Evolutionary conservation across 2,329 filamentous ascomycete species (phyloP).

Genomic region (Chlorencoelia australis): DNA sequence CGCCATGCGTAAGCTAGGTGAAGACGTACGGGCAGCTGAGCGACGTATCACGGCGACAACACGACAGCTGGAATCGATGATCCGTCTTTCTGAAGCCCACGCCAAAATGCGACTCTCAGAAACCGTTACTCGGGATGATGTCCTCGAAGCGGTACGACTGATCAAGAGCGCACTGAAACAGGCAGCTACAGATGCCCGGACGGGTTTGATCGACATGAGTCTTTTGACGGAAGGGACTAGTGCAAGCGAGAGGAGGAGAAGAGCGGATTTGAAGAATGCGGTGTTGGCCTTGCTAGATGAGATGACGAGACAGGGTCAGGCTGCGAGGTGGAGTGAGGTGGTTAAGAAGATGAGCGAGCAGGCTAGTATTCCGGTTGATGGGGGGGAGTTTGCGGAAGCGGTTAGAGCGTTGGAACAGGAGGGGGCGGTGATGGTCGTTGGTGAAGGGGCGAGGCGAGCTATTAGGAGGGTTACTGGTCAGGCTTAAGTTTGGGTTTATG

Average conservation of each 20-base stretch:
- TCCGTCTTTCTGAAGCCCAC: slow-evolving; percentile 89
- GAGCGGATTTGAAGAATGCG: slow-evolving; percentile 74
- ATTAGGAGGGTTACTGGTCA: slow-evolving; percentile 64
- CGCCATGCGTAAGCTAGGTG: slow-evolving; percentile 87
- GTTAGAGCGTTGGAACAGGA: slow-evolving; percentile 75
- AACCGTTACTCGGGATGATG: slow-evolving; percentile 70
- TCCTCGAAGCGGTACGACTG: slow-evolving; percentile 80
- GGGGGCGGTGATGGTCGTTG: slow-evolving; percentile 67
- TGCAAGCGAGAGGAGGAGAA: slow-evolving; percentile 72
- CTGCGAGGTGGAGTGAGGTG: slow-evolving; percentile 71
- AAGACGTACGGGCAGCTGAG: slow-evolving; percentile 77
- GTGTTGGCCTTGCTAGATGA: slow-evolving; percentile 71
- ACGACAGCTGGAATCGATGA: slow-evolving; percentile 95
- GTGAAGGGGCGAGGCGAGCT: slow-evolving; percentile 74
- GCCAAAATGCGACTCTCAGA: slow-evolving; percentile 88
- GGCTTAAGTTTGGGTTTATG: no score
- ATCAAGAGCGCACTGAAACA: slow-evolving; percentile 95
- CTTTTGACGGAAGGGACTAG: slow-evolving; percentile 90
- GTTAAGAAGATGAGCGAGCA: slow-evolving; percentile 62
- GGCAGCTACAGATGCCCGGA: slow-evolving; percentile 85
- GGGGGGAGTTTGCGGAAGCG: slow-evolving; percentile 71
- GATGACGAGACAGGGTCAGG: slow-evolving; percentile 56
- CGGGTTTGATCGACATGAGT: slow-evolving; percentile 92
- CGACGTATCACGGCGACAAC: slow-evolving; percentile 97
- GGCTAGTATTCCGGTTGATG: slow-evolving; percentile 61